A percentile compares a stretch with the other conserved stretches of the same genome.
Evolutionary conservation across 495 filamentous ascomycete genomes (phyloP).

Genomic region (Lasiosphaeria ovina): DNA sequence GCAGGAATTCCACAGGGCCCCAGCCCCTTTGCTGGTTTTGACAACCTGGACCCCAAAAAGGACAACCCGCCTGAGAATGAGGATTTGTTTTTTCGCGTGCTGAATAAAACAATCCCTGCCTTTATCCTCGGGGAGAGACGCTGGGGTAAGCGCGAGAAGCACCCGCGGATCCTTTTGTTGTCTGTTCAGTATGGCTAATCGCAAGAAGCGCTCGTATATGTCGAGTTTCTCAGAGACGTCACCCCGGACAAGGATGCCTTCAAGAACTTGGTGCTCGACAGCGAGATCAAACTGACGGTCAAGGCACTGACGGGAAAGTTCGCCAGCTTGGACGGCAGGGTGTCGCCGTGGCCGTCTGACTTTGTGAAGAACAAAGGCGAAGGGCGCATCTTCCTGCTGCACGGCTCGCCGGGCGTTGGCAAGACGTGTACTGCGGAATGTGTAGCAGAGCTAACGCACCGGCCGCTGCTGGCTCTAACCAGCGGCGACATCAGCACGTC

Average conservation of each 20-base stretch:
- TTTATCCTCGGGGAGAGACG: conserved; percentile 39
- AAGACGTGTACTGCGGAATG: conserved; percentile 51
- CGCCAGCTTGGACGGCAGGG: conserved; percentile 32
- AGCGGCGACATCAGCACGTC: conserved; percentile 37
- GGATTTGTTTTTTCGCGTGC: conserved; percentile 32
- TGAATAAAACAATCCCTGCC: conserved; percentile 34
- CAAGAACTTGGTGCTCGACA: conserved; percentile 40
- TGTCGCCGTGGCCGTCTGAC: conserved; percentile 38
- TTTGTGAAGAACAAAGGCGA: conserved; percentile 48
- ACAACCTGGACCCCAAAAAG: conserved; percentile 32
- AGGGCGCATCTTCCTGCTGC: conserved; percentile 52
- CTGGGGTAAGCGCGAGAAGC: conserved; percentile 29
- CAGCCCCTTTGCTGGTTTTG: conserved; percentile 33
- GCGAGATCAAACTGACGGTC: conserved; percentile 40
- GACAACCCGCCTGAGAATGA: conserved; percentile 27
- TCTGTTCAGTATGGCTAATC: conserved; percentile 5
- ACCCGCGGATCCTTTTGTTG: background rate
- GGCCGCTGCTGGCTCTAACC: conserved; percentile 39
- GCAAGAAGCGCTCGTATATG: conserved; percentile 12
- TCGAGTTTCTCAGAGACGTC: conserved; percentile 22
- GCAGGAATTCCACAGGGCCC: conserved; percentile 7
- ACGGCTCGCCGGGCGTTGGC: conserved; percentile 52
- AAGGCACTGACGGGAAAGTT: conserved; percentile 42
- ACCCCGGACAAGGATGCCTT: conserved; percentile 34
- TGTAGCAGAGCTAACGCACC: conserved; percentile 38